phyloP scores from a whole-genome alignment of 257 asterid genomes.

The Forsythia viridissima region DNA sequence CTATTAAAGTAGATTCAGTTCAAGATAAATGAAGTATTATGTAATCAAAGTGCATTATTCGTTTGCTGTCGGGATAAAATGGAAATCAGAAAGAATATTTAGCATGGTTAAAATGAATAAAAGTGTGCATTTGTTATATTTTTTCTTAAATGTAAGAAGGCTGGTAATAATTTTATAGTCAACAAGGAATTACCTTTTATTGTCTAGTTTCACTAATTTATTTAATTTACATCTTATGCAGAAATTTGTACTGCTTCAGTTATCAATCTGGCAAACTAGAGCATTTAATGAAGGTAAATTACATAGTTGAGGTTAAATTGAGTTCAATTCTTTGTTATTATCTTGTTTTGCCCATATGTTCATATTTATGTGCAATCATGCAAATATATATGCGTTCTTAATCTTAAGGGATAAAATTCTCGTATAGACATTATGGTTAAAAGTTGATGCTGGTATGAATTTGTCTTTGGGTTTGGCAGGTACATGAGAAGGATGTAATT shows the following conservation, averaged over 20 bases:
- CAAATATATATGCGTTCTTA: no score
- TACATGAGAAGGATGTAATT: slow-evolving; percentile 92
- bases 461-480: slow-evolving; percentile 43
- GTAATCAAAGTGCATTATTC: not conserved
- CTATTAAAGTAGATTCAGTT: no score
- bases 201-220: slow-evolving; percentile 8
- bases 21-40: no score
- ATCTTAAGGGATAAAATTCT: slow-evolving; percentile 37
- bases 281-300: slow-evolving; percentile 89
- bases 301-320: no score
- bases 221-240: slow-evolving; percentile 31
- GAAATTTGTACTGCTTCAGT: slow-evolving; percentile 92
- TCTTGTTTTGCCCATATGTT: no score
- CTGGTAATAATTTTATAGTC: no score
- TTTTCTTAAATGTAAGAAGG: no score
- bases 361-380: no score
- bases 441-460: not conserved
- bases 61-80: not conserved
- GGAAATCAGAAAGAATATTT: not conserved
- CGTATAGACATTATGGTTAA: not conserved
- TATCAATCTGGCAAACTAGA: slow-evolving; percentile 91
- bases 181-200: not conserved
- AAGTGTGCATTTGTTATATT: no score
- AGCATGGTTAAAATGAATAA: not conserved
- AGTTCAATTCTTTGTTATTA: no score